Evolutionary conservation across 495 filamentous ascomycete genomes (phyloP).

Genomic region (Oidiodendron maius): DNA sequence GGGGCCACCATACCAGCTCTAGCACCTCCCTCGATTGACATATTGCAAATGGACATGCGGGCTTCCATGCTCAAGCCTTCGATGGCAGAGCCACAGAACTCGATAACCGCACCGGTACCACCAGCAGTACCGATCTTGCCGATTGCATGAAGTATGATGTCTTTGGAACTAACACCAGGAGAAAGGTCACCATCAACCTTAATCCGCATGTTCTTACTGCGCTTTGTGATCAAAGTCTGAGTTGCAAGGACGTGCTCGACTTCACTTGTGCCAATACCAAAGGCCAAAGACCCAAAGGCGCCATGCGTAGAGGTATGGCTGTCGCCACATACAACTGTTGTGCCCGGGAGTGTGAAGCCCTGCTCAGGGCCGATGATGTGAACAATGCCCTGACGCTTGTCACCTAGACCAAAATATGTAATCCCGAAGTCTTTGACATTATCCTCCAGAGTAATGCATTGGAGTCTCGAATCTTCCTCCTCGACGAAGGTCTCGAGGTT

Average conservation of each 20-base stretch:
- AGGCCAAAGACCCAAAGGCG: slow-evolving; percentile 90
- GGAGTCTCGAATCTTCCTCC: slow-evolving; percentile 85
- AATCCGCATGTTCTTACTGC: slow-evolving; percentile 97
- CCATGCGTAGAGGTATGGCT: slow-evolving; percentile 97
- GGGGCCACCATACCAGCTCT: slow-evolving; percentile 96
- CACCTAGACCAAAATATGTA: slow-evolving; percentile 94
- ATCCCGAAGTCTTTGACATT: slow-evolving; percentile 96
- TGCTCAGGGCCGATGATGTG: slow-evolving; percentile 99
- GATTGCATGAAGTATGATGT: slow-evolving; percentile 91
- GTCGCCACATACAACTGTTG: slow-evolving; percentile 96
- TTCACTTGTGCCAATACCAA: slow-evolving; percentile 96
- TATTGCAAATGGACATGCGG: slow-evolving; percentile 99
- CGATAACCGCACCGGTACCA: slow-evolving; percentile 90
- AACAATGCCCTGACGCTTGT: slow-evolving; percentile 96
- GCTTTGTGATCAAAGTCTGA: slow-evolving; percentile 86
- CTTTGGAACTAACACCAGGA: slow-evolving; percentile 93
- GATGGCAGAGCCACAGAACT: slow-evolving; percentile 94
- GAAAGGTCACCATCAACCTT: slow-evolving; percentile 87
- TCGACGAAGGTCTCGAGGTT: slow-evolving; percentile 83
- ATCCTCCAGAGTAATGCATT: slow-evolving; percentile 92
- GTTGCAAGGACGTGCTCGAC: slow-evolving; percentile 98
- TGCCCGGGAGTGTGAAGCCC: slow-evolving; percentile 95
- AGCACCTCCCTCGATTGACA: slow-evolving; percentile 98
- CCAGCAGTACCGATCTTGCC: slow-evolving; percentile 93
- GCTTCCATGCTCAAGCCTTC: slow-evolving; percentile 89